Conservation (phyloP, 768 basidiomycete species). For the Kondoa malvinella region DNA sequence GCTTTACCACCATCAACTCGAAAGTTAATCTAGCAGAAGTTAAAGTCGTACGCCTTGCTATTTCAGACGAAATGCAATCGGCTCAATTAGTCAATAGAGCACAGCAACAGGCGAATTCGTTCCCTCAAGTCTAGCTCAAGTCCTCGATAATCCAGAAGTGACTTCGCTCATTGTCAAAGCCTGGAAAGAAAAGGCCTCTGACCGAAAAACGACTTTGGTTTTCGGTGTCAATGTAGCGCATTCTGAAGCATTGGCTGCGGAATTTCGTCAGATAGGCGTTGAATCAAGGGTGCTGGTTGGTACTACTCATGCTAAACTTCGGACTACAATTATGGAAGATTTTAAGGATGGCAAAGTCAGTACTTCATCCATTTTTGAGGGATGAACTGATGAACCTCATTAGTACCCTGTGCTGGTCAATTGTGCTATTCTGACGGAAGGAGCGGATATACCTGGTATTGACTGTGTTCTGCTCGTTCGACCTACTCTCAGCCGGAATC, state of each 20-base stretch:
- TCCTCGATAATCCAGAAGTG: conserved; percentile 61
- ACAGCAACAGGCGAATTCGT: conserved; percentile 62
- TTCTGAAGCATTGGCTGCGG: conserved; percentile 52
- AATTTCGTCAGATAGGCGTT: conserved; percentile 56
- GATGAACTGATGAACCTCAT: not conserved
- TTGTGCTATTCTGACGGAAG: conserved; percentile 43
- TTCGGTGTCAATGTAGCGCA: conserved; percentile 78
- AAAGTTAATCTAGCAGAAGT: conserved; percentile 35
- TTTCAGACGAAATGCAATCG: conserved; percentile 54
- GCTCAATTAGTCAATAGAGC: no score
- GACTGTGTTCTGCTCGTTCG: conserved; percentile 8
- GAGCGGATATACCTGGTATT: conserved; percentile 7
- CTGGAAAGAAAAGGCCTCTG: conserved; percentile 61
- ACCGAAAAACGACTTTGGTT: conserved; percentile 65
- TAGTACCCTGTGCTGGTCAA: conserved; percentile 71
- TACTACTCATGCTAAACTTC: conserved; percentile 47
- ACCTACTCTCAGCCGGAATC: not conserved
- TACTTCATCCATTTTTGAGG: not conserved
- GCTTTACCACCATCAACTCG: not conserved
- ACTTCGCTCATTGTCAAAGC: conserved; percentile 62
- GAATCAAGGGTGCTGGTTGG: conserved; percentile 71
- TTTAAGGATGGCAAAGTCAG: conserved; percentile 46
- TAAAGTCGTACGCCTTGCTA: conserved; percentile 75
- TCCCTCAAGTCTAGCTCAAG: conserved; percentile 54
- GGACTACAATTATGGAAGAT: conserved; percentile 45